Percentiles rank a stretch among this genome's conserved stretches.
Conservation (phyloP, 768 basidiomycete species). For the Trichaptum fuscoviolaceum region DNA sequence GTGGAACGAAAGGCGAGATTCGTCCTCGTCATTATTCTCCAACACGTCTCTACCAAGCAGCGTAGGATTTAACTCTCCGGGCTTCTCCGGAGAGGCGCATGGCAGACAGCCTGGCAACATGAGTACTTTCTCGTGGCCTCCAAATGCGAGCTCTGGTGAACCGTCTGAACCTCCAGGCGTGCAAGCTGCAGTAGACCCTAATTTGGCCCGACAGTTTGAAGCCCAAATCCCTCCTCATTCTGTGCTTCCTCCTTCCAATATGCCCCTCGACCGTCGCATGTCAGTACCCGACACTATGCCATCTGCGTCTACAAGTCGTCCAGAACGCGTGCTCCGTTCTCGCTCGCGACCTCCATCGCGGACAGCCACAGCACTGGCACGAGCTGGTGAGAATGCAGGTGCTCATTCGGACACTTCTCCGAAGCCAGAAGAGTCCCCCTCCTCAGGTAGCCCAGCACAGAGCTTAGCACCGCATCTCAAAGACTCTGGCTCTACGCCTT, state of each 20-base stretch:
- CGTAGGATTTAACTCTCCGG: conserved; percentile 45
- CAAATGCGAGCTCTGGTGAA: conserved; percentile 22
- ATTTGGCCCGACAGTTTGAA: conserved; percentile 21
- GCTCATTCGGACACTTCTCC: conserved; percentile 2
- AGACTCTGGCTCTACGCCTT: conserved; percentile 65
- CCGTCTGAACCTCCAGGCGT: conserved; percentile 31
- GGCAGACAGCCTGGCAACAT: conserved; percentile 57
- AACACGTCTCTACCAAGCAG: conserved; percentile 39
- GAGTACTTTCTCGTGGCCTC: conserved; percentile 69
- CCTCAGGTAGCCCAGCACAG: neutral
- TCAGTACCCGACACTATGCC: conserved; percentile 61
- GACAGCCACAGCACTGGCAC: conserved; percentile 14
- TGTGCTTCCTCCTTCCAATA: conserved; percentile 54
- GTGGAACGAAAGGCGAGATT: conserved; percentile 67
- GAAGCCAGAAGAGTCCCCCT: conserved; percentile 5
- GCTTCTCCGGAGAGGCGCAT: conserved; percentile 55
- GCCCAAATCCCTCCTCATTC: conserved; percentile 22
- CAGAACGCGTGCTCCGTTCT: conserved; percentile 53
- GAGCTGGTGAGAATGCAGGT: conserved; percentile 5
- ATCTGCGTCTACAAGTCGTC: conserved; percentile 36
- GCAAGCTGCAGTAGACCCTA: conserved; percentile 41
- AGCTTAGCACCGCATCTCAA: conserved; percentile 23
- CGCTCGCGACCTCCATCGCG: conserved; percentile 71
- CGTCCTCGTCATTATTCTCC: conserved; percentile 64
- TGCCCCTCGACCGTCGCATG: conserved; percentile 66